A percentile compares a stretch with the other conserved stretches of the same genome.
Evolutionary conservation across 1,284 basidiomycete genomes (phyloP).

Genomic region (Apiotrichum veenhuisii): DNA sequence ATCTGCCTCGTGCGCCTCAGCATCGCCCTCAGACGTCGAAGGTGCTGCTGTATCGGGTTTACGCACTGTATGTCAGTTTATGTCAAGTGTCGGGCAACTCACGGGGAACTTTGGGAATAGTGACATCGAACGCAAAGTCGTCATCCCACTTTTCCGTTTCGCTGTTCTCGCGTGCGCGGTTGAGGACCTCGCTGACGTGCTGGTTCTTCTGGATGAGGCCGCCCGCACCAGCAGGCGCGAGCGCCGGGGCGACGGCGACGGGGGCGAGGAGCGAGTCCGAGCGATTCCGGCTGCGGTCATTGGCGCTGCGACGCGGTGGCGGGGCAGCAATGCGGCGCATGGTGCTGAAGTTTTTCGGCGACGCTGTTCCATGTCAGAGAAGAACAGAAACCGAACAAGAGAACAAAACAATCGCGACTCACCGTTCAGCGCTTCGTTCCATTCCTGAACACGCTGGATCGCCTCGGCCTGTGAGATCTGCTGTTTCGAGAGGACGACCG

Average conservation of each 20-base stretch:
- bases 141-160: slow-evolving; percentile 64
- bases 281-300: not conserved
- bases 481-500: slow-evolving; percentile 53
- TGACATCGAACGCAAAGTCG: slow-evolving; percentile 89
- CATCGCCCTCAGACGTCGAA: slow-evolving; percentile 4
- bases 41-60: slow-evolving; percentile 7
- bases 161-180: slow-evolving; percentile 31
- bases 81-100: slow-evolving; percentile 1
- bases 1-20: slow-evolving; percentile 21
- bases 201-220: slow-evolving; percentile 50
- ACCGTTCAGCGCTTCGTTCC: slow-evolving; percentile 96
- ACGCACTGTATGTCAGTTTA: not conserved
- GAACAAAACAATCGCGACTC: slow-evolving; percentile 29
- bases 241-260: slow-evolving; percentile 4
- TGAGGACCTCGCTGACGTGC: slow-evolving; percentile 66
- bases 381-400: not conserved
- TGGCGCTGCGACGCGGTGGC: not conserved
- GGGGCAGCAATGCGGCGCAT: slow-evolving; percentile 19
- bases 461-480: slow-evolving; percentile 78
- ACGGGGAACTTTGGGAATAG: slow-evolving; percentile 31
- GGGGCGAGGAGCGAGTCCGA: slow-evolving; percentile 9
- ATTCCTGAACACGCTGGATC: slow-evolving; percentile 91
- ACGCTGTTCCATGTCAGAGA: slow-evolving; percentile 43
- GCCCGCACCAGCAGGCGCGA: slow-evolving; percentile 6
- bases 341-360: slow-evolving; percentile 49